A percentile compares a stretch with the other conserved stretches of the same genome.
These are phyloP conservation scores for Daldinia sp. DNA, from an alignment of 2,329 filamentous ascomycete genomes.

Conservation along the genomic window DNA sequence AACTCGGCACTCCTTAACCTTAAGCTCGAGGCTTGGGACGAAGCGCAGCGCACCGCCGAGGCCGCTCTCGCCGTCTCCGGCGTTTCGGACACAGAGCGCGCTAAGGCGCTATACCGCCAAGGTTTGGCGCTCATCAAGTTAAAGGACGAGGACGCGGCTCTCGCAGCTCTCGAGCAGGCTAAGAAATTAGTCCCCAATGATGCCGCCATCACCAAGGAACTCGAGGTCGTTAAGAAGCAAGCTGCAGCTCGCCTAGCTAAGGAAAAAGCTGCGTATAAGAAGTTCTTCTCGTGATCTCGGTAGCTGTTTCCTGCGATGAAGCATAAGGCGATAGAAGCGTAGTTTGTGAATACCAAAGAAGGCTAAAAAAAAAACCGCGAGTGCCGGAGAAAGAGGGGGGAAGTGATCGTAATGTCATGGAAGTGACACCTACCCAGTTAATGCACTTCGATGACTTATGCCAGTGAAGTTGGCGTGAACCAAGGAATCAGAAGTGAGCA, in stretches of 20 bases:
- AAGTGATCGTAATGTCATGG: neutral
- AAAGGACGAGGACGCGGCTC: slow-evolving; percentile 87
- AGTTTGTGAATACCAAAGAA: neutral
- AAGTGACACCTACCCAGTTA: neutral
- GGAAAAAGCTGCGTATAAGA: slow-evolving; percentile 93
- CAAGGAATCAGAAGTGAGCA: neutral
- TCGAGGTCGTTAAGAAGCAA: slow-evolving; percentile 81
- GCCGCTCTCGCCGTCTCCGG: slow-evolving; percentile 77
- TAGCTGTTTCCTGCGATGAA: neutral
- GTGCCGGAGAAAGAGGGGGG: neutral
- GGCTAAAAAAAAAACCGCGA: neutral
- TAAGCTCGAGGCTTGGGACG: slow-evolving; percentile 79
- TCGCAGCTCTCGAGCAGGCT: slow-evolving; percentile 81
- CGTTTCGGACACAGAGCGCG: slow-evolving; percentile 80
- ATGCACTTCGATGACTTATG: neutral
- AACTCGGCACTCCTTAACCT: slow-evolving; percentile 88
- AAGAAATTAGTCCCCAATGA: slow-evolving; percentile 81
- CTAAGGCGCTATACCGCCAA: slow-evolving; percentile 89
- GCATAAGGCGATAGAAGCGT: neutral
- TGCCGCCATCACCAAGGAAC: slow-evolving; percentile 78
- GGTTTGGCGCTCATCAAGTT: slow-evolving; percentile 79
- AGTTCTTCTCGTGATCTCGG: slow-evolving; percentile 73
- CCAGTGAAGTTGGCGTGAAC: neutral
- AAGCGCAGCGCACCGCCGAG: slow-evolving; percentile 76
- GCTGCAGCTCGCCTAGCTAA: slow-evolving; percentile 80